A percentile compares a stretch with the other conserved stretches of the same genome.
phyloP scores from a whole-genome alignment of 2,329 filamentous ascomycete genomes.

The Venturia carpophila region DNA sequence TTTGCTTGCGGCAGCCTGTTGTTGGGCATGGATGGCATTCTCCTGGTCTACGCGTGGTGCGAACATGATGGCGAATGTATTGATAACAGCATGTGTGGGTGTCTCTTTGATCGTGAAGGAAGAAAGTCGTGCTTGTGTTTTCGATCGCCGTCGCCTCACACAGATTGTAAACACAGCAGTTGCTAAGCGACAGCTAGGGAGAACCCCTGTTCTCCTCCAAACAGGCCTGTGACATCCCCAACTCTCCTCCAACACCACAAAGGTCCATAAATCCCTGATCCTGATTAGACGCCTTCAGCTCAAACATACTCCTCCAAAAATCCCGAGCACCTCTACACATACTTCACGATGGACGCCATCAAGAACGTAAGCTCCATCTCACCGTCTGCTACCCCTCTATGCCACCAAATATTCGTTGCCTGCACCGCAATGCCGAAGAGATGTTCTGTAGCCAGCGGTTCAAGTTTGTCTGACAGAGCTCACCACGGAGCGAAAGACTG shows the following conservation, averaged over 20 bases:
- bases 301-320: neutral
- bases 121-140: neutral
- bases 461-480: neutral
- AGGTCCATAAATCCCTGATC: neutral
- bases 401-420: slow-evolving; percentile 17
- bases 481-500: neutral
- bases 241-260: neutral
- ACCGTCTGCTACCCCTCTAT: slow-evolving; percentile 20
- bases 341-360: slow-evolving; percentile 35
- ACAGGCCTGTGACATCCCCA: neutral
- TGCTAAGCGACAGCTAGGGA: slow-evolving; percentile 1
- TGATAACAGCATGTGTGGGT: slow-evolving; percentile 2
- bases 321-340: neutral
- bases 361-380: slow-evolving; percentile 31
- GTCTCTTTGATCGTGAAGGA: neutral
- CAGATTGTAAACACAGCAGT: slow-evolving; percentile 11
- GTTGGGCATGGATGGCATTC: slow-evolving; percentile 71
- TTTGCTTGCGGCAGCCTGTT: slow-evolving; percentile 63
- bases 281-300: neutral
- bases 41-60: slow-evolving; percentile 73
- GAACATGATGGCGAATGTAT: slow-evolving; percentile 51
- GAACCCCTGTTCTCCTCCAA: neutral
- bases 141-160: neutral
- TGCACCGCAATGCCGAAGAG: neutral
- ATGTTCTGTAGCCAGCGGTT: neutral